Evolutionary conservation across 495 filamentous ascomycete genomes (phyloP), one percentile per base, ranked within the genome.

Genomic region (Talaromyces nanjingensis): DNA sequence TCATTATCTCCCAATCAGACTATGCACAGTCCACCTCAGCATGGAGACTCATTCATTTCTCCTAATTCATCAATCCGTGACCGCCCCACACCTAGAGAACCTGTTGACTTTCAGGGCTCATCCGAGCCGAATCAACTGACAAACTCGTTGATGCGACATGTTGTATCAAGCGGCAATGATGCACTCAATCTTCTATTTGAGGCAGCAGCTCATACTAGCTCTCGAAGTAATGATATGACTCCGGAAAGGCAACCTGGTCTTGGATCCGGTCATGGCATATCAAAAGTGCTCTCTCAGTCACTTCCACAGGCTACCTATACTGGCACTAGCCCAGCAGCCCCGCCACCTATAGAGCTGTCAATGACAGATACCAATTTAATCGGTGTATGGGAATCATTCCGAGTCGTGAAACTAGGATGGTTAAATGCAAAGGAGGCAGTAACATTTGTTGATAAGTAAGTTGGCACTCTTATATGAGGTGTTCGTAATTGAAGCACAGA

Each of bases 131-230:
- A 54, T 63, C 39, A 31, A 16, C 20, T 81, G 47, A 73, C 76
- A 4, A 81, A 65, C 60, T 78, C 78, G 5, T 77, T 81, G 73
- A 79, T 81, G 78, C 75, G 77, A 1, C 79, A 77, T 20, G 77
- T 81, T 7, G 78, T 81, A 16, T 75, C 78, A 6, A 79, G 76
- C 62, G 80, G 80, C 14, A 83, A 82, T 66, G 81, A 83, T 72
- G 81, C 81, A 18, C 69, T 83, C 11, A 82, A 83, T 63, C 79
- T 83, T 52, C 70, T 83, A 4, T 83, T 82, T 62, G 80, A 83
- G 65, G 81, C 80, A 9, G 81, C 81, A 7, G 76, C 77, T 59
- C 70, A 73, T 58, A 62, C 65, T 47, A 68, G 70, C 59, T 64
- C 63, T 16, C 65, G 67, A 11, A 69, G 68, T 25, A 34, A 22